Evolutionary conservation across 2,329 filamentous ascomycete genomes (phyloP), one percentile per base, ranked within the genome.

Genomic region (Neonectria ditissima): DNA sequence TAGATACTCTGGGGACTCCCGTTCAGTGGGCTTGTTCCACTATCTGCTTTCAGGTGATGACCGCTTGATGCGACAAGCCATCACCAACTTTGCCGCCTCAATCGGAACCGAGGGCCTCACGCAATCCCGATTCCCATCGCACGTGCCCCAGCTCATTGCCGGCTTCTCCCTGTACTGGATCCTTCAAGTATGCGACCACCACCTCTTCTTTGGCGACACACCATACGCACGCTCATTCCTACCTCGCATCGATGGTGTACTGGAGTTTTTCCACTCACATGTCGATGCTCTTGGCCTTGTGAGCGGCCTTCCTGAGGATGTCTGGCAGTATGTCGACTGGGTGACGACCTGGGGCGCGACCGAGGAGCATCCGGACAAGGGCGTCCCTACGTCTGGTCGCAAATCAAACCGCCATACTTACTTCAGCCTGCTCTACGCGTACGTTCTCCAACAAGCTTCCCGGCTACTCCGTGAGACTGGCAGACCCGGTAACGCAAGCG

Each of bases 291-390:
- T 65, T 10, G 67, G 65, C 11, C 63, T 69, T 6, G 52, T 69
- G 1, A 48, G 56, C 1, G 48, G 55, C 28, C 68, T 73, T 2
- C 63, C 74, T 1, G 64, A 70, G 26, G 72, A 73, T 45, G 66
- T 74, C 10, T 80, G 78, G 78, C 72, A 78, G 48, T 80, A 76
- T 51, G 77, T 79, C 3, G 78, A 80, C 56, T 80, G 78, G 78
- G 69, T 73, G 5, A 65, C 59, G 11, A 59, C 62, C 5, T 65
- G 65, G 62, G 62, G 65, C 13, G 65, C 59, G 13, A 65, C 58
- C 13, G 47, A 65, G 1, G 55, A 59, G 58, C 55, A 66, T 48
- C 62, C 57, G 5, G 64, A 66, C 22, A 66, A 66, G 20, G 80
- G 80, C 4, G 79, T 81, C 0, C 80, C 80, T 0, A 77, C 77